These are phyloP conservation scores for Trametes cinnabarina DNA, from an alignment of 768 basidiomycete species.

Conservation along the genomic window DNA sequence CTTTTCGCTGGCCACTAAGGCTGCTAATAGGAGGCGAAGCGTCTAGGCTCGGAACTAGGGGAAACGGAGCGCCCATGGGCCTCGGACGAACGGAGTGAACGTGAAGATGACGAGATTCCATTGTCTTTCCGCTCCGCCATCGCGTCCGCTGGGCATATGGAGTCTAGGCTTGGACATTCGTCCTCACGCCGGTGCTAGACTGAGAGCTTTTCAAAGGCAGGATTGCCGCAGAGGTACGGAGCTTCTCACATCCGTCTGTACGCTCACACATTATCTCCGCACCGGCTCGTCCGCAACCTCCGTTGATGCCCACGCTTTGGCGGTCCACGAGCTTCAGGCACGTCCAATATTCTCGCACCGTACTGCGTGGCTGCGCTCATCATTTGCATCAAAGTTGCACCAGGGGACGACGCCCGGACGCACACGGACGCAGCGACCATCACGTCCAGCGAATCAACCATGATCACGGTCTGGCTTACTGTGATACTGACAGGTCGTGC, in stretches of 20 bases:
- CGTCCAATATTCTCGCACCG: too few relatives aligned
- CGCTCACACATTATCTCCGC: slow-evolving; percentile 9
- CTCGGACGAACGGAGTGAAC: not conserved
- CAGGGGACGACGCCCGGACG: too few relatives aligned
- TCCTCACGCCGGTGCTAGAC: not conserved
- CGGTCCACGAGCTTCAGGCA: too few relatives aligned
- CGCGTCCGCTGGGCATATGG: not conserved
- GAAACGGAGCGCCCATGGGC: slow-evolving; percentile 1
- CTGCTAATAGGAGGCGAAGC: not conserved
- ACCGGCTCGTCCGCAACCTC: slow-evolving; percentile 1
- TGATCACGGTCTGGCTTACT: too few relatives aligned
- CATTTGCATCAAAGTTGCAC: too few relatives aligned
- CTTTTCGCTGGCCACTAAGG: too few relatives aligned
- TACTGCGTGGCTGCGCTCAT: too few relatives aligned
- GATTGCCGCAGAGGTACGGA: not conserved
- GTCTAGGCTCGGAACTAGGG: not conserved
- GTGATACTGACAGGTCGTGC: too few relatives aligned
- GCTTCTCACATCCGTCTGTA: not conserved
- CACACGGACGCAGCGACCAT: too few relatives aligned
- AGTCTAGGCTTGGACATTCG: too few relatives aligned
- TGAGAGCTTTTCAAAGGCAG: not conserved
- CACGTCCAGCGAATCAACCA: too few relatives aligned
- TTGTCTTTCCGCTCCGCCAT: not conserved
- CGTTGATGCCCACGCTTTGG: too few relatives aligned
- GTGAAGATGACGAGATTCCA: not conserved